Evolutionary conservation across 2,329 filamentous ascomycete genomes (phyloP), one percentile per base, ranked within the genome.

Genomic region (Colletotrichum salicis): DNA sequence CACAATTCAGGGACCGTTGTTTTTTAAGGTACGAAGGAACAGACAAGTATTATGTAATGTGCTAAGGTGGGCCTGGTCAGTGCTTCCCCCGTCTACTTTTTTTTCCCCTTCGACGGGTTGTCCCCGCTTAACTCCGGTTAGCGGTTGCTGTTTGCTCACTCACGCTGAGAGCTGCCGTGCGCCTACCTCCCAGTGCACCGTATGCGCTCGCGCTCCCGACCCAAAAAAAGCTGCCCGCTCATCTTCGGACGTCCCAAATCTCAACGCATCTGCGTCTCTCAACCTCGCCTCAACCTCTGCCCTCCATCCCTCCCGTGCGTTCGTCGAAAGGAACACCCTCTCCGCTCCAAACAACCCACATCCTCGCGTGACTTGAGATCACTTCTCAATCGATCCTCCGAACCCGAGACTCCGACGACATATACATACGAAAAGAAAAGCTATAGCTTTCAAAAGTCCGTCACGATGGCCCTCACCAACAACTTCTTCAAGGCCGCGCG

Each of bases 401-500:
- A 61, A 67, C 48, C 55, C 51, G 54, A 48, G 41, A n/a, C 7
- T 52, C 29, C 59, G 56, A 56, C 2, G n/a, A 69, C 31, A 54
- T 13, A 54, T 22, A 54, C 35, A 55, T 52, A 35, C 48, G 37
- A 51, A 37, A 31, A 37, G 29, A 62, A 58, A 48, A 54, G 41
- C 41, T 22, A 48, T 48, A 48, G 19, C 15, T 48, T 48, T 48
- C 27, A 15, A 41, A 3, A 41, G 41, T 11, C 8, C 41, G 56
- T 65, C 75, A 80, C 75, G 71, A 87, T 86, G 82, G 83, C 84
- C 74, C 82, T 85, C 75, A 82, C 86, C 52, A 84, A 81, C 75
- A 82, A 82, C 78, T 79, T 90, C 78, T 82, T 88, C 83, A 86
- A 86, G 82, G 85, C 86, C 77, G 82, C 86, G 79, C 86, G 88